Evolutionary conservation across 192 early-diverging fungal species (phyloP), one percentile per base, ranked within the genome.

Genomic region (Rhizophagus clarus): DNA sequence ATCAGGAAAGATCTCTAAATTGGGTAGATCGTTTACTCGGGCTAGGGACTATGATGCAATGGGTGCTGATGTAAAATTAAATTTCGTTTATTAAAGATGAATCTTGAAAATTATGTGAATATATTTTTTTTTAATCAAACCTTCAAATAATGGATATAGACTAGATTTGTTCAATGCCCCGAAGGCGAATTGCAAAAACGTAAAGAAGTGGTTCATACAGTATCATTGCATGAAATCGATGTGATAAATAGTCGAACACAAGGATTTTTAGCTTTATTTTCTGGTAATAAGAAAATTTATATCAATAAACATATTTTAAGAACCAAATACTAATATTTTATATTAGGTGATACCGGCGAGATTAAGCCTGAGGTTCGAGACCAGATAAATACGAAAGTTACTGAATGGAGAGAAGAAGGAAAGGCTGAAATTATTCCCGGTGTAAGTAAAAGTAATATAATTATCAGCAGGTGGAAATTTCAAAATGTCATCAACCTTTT

Each of bases 151-250:
- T 79, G 56, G 24, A 45, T 77, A 4, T 81, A 93, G 90, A 92
- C 92, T 68, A 96, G 96, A 79, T 99, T 98, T 89, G 98, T 99
- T 5, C 97, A 97, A 87, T 98, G 97, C 81, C 98, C 98, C 10
- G 97, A 99, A 72, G 98, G 98, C 49, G 98, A 99, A 86, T 89
- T 99, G 29, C 98, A 99, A 83, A 96, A 94, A 82, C 91, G 95
- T 62, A 97, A 97, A 85, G 97, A 98, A 83, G 92, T 96, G 28
- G 97, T 99, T 34, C 98, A 99, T 79, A 97, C 95, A 10, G 97
- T 99, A 5, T 95, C 97, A n/a, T 88, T 99, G 73, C 98, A 99
- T 83, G 98, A 99, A 88, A 95, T 98, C 83, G 98, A 99, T 85
- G 98, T 98, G 9, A 98, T 98, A 84, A 99, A 99, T 90, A 95